phyloP scores from a whole-genome alignment of 2,329 filamentous ascomycete species.

The Aspergillus viridinutans region DNA sequence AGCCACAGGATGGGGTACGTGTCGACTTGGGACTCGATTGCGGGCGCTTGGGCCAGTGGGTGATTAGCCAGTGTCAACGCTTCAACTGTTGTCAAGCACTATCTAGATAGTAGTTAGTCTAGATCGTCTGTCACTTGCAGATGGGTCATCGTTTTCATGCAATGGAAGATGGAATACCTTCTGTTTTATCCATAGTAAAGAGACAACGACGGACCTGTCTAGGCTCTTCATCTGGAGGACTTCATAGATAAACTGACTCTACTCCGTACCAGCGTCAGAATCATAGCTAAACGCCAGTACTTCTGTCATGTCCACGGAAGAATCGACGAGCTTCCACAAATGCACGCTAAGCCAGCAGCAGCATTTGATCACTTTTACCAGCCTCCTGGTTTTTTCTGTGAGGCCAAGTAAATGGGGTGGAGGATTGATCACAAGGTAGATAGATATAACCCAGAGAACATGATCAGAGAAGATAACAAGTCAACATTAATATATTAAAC shows the following conservation, averaged over 20 bases:
- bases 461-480: background rate
- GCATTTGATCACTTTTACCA: conserved; percentile 17
- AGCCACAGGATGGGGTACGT: background rate
- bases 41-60: background rate
- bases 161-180: background rate
- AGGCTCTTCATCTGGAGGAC: background rate
- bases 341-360: conserved; percentile 22
- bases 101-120: background rate
- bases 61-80: background rate
- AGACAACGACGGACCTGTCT: background rate
- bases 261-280: background rate
- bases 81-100: background rate
- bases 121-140: background rate
- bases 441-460: conserved; percentile 12
- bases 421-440: conserved; percentile 4
- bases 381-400: conserved; percentile 26
- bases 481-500: background rate
- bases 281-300: background rate
- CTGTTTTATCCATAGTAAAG: background rate
- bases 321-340: conserved; percentile 24
- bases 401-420: conserved; percentile 14
- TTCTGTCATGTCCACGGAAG: background rate
- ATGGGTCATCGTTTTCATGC: background rate
- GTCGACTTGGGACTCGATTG: background rate
- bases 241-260: background rate